Evolutionary conservation across 306 rosid species (phyloP), one percentile per base, ranked within the genome.

Genomic region (Citrullus colocynthis): DNA sequence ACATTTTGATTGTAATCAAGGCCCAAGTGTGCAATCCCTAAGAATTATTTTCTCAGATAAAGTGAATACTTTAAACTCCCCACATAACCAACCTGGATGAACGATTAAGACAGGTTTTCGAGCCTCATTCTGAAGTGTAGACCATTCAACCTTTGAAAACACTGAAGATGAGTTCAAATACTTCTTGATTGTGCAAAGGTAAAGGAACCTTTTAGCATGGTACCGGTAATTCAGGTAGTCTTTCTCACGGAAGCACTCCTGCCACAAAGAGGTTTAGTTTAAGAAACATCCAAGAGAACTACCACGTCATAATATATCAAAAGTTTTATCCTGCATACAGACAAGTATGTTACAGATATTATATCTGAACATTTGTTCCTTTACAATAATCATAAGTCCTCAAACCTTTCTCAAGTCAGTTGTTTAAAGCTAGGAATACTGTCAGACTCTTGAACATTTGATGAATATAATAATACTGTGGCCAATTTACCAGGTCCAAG

Each of bases 201-300:
- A 95, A 71, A 89, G 88, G 73, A 94, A 90, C 81, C 97, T 87
- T 85, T 92, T 95, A 20, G 88, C 97, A 80, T 92, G 90, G 77
- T 95, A 95, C 56, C 97, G 85, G 76, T 92, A 86, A 87, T 95
- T 95, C 78, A 95, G 85, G 85, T 95, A 95, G 79, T 95, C 98
- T 82, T 95, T 95, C 92, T 90, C 97, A 6, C 80, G 93, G 80
- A 95, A 92, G 82, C 97, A 89, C 80, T 89, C 97, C 99, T 95
- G 84, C 74, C 80, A 82, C 69, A 24, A 65, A 71, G 64, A 81
- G 45, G 49, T 51, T 24, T 30, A 32, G 32, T 28, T 48, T 1
- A 42, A 70, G 61, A 32, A 45, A 63, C 3, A 82, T 21, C 63
- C 48, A 78, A 76, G 70, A 64, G n/a, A 16, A 37, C 24, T 64